Evolutionary conservation across 2,329 filamentous ascomycete genomes (phyloP), one percentile per base, ranked within the genome.

Genomic region (Aspergillus hiratsukae): DNA sequence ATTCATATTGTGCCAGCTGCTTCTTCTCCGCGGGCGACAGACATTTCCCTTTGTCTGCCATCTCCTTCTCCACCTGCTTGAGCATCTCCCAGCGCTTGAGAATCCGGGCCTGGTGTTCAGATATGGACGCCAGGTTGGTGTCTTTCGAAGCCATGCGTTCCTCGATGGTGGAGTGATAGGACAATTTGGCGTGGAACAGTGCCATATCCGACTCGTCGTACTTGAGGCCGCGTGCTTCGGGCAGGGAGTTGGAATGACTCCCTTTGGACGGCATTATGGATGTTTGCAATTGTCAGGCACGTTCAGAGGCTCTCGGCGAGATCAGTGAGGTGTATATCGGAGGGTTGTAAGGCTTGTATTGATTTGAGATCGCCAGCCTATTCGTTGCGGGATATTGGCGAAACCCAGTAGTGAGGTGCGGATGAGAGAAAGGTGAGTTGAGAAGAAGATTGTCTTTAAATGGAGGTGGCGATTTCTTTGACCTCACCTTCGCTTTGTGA

Each of bases 121-220:
- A 65, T 49, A 73, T 71, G 1, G 71, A 72, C 1, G 55, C 61
- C 9, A 73, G 61, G 35, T 73, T 72, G 48, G 62, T 54, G 56
- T 73, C 69, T 51, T 69, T 58, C 3, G 69, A 66, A 28, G 66
- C 66, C 58, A 69, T 63, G 29, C 71, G 69, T 17, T 65, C 64
- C 27, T 73, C 70, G 40, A 71, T 68, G 2, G 71, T 73, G 35
- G 70, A 61, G 48, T 72, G 67, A 29, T 72, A 73, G 9, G 67
- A 66, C 19, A 73, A 56, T 53, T 72, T 71, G 45, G 71, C 71
- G 41, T 66, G 67, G 53, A 73, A 73, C 40, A 72, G 66, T 1
- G 69, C 69, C 70, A 73, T 73, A 46, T 73, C 70, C 49, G 67
- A 70, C 61, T 73, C 69, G 54, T 72, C 70, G 59, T 73, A 73